Evolutionary conservation across 2,329 filamentous ascomycete species (phyloP).

Genomic region (Talaromyces sp.): DNA sequence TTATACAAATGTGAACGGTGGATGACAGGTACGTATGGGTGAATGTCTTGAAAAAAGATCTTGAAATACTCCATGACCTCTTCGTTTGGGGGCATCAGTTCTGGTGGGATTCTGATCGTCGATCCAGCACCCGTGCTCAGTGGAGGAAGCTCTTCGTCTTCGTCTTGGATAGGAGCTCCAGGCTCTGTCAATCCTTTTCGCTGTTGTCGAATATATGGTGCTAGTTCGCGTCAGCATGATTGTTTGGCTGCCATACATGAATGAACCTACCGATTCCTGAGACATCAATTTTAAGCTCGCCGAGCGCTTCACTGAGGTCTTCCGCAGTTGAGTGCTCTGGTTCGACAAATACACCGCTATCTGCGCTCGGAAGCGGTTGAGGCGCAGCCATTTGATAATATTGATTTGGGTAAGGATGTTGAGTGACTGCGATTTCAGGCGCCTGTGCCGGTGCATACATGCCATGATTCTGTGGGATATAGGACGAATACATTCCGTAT

Average conservation of each 20-base stretch:
- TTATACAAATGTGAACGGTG: conserved; percentile 80
- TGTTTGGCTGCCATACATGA: not conserved
- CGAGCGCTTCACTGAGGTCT: conserved; percentile 76
- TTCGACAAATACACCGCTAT: conserved; percentile 55
- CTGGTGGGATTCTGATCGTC: conserved; percentile 83
- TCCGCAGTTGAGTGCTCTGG: conserved; percentile 66
- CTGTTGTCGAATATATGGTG: conserved; percentile 77
- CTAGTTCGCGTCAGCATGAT: conserved; percentile 43
- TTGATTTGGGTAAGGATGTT: conserved; percentile 27
- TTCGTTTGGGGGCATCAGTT: conserved; percentile 87
- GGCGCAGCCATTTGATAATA: conserved; percentile 26
- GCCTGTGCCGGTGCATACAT: conserved; percentile 35
- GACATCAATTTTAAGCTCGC: conserved; percentile 82
- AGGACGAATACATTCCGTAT: conserved; percentile 41
- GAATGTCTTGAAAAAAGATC: conserved; percentile 85
- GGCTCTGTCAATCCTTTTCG: conserved; percentile 52
- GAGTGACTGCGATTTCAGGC: conserved; percentile 33
- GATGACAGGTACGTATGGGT: conserved; percentile 88
- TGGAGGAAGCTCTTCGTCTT: conserved; percentile 70
- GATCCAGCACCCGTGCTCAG: conserved; percentile 67
- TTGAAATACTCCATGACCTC: conserved; percentile 82
- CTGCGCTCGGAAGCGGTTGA: conserved; percentile 31
- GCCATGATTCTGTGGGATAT: conserved; percentile 31
- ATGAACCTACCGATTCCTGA: conserved; percentile 70
- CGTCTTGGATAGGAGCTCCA: conserved; percentile 61